Conservation (phyloP, 2,329 filamentous ascomycete species). For the Westerdykella aurantiaca region DNA sequence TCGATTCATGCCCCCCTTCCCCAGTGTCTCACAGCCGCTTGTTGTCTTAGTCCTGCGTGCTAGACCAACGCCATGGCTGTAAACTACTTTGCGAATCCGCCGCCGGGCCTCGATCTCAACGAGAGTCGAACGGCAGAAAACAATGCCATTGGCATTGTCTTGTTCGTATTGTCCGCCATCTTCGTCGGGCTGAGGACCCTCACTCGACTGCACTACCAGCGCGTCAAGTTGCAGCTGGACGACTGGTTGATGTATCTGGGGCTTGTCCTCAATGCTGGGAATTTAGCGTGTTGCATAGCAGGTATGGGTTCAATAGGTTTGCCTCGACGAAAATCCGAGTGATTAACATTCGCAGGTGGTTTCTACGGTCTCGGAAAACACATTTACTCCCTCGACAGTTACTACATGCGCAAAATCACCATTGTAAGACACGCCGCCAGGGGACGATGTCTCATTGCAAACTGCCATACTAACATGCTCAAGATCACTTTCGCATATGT, state of each 20-base stretch:
- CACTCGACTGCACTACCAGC: conserved; percentile 15
- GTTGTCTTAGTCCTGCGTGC: too few relatives aligned
- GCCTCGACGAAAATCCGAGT: too few relatives aligned
- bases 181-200: conserved; percentile 16
- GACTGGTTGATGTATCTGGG: conserved; percentile 22
- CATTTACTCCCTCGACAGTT: conserved; percentile 17
- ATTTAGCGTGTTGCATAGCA: conserved; percentile 21
- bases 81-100: conserved; percentile 13
- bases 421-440: conserved; percentile 8
- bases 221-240: conserved; percentile 13
- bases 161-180: conserved; percentile 15
- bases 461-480: background rate
- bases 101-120: conserved; percentile 13
- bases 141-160: conserved; percentile 17
- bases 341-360: conserved; percentile 8
- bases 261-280: conserved; percentile 12
- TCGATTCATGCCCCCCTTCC: too few relatives aligned
- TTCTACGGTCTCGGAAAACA: conserved; percentile 22
- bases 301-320: conserved; percentile 3
- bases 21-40: too few relatives aligned
- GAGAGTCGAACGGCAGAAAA: conserved; percentile 18
- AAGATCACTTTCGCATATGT: conserved; percentile 24
- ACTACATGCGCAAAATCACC: conserved; percentile 21
- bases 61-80: background rate
- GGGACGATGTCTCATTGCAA: too few relatives aligned